phyloP scores from a whole-genome alignment of 2,329 filamentous ascomycete species.

The Penicillium expansum region DNA sequence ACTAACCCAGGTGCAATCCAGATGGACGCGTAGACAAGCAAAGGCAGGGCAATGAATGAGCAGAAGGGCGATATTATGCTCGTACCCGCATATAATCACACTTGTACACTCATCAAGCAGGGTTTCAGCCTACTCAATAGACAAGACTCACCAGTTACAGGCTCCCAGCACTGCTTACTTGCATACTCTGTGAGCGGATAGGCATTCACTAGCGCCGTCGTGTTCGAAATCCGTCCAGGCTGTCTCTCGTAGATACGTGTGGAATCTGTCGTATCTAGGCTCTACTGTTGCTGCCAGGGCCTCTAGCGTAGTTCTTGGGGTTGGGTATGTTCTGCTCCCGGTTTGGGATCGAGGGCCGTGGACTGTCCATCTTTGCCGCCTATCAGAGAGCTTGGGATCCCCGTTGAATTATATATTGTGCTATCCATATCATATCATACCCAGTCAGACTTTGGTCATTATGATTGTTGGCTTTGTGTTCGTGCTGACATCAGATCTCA shows the following conservation, averaged over 20 bases:
- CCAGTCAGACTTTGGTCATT: neutral
- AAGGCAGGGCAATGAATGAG: neutral
- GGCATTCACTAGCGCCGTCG: neutral
- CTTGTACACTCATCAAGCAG: neutral
- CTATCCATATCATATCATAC: neutral
- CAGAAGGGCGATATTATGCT: neutral
- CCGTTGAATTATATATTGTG: neutral
- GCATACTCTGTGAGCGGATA: neutral
- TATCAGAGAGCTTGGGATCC: neutral
- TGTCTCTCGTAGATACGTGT: neutral
- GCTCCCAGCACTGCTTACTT: constrained; percentile 4
- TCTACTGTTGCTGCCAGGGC: neutral
- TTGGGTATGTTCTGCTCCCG: neutral
- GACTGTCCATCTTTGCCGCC: neutral
- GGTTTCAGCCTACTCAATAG: neutral
- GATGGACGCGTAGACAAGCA: neutral
- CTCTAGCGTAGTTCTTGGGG: neutral
- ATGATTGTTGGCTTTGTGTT: neutral
- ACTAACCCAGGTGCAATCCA: neutral
- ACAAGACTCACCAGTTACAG: neutral
- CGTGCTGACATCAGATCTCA: neutral
- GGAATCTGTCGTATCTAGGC: neutral
- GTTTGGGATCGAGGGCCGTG: neutral
- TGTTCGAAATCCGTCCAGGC: constrained; percentile 2
- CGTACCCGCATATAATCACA: neutral